These are phyloP conservation scores for Ashbya aceris DNA, from an alignment of 1,139 yeast genomes.

Conservation along the genomic window DNA sequence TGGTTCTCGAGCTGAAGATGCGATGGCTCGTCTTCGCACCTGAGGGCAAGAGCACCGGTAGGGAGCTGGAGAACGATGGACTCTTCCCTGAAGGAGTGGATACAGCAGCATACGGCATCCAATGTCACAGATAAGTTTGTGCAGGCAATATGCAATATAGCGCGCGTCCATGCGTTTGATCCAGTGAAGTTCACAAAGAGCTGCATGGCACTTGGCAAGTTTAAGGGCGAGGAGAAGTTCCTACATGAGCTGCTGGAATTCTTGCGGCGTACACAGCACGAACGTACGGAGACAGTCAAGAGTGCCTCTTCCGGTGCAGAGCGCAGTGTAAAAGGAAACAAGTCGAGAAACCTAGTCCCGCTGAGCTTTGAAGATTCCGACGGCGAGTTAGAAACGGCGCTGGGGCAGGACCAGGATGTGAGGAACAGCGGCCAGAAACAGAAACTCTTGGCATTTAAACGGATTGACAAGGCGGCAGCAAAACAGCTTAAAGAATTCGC, in stretches of 20 bases:
- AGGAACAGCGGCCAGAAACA: neutral
- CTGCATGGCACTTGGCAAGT: slow-evolving; percentile 22
- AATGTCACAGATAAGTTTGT: slow-evolving; percentile 20
- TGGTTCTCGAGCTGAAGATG: too few relatives aligned
- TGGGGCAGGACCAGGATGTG: neutral
- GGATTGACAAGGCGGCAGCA: slow-evolving; percentile 17
- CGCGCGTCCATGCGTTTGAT: slow-evolving; percentile 12
- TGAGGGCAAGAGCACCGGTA: too few relatives aligned
- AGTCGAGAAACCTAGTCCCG: neutral
- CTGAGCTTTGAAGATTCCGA: slow-evolving; percentile 1
- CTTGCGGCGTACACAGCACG: neutral
- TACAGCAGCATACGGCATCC: slow-evolving; percentile 17
- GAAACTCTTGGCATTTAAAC: slow-evolving; percentile 8
- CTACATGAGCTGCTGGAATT: slow-evolving; percentile 11
- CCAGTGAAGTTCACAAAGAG: slow-evolving; percentile 13
- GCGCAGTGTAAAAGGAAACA: neutral
- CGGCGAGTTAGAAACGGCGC: neutral
- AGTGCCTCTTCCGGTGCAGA: neutral
- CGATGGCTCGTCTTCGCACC: too few relatives aligned
- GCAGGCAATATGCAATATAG: slow-evolving; percentile 14
- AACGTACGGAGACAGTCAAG: neutral
- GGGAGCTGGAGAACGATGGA: slow-evolving; percentile 7
- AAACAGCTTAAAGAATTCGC: slow-evolving; percentile 14
- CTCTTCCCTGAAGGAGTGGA: slow-evolving; percentile 9
- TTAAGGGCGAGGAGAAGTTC: slow-evolving; percentile 16